A percentile compares a stretch with the other conserved stretches of the same genome.
phyloP scores from a whole-genome alignment of 2,329 filamentous ascomycete genomes.

The Setomelanomma holmii region DNA sequence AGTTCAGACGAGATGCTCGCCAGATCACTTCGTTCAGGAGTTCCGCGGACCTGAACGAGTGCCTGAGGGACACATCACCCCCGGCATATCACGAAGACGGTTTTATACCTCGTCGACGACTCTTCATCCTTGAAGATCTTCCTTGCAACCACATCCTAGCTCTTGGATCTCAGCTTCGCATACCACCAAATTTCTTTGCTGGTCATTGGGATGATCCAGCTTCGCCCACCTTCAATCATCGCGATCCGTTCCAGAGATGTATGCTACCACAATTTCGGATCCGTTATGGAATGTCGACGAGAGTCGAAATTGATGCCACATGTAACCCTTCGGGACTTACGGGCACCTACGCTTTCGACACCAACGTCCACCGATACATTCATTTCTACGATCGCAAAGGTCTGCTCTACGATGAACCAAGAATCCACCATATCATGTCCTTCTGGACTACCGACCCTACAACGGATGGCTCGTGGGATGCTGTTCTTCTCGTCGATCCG shows the following conservation, averaged over 20 bases:
- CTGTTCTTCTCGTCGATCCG: constrained; percentile 8
- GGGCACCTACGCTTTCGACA: constrained; percentile 5
- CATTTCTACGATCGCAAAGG: constrained; percentile 9
- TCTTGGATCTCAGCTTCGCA: not conserved
- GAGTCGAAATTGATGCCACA: constrained; percentile 6
- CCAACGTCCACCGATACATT: constrained; percentile 13
- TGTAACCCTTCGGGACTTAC: not conserved
- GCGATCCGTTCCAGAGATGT: constrained; percentile 10
- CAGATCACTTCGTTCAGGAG: constrained; percentile 2
- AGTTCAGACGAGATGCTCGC: constrained; percentile 1
- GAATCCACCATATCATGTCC: constrained; percentile 12
- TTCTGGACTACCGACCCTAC: constrained; percentile 11
- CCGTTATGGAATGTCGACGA: constrained; percentile 6
- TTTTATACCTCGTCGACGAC: constrained; percentile 1
- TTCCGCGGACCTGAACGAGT: constrained; percentile 5
- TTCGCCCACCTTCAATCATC: not conserved
- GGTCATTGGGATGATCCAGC: constrained; percentile 1
- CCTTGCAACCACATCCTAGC: constrained; percentile 14
- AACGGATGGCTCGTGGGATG: constrained; percentile 10
- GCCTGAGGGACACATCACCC: not conserved
- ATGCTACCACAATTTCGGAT: constrained; percentile 9
- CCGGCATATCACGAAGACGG: not conserved
- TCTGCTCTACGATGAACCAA: constrained; percentile 10
- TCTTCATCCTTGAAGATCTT: constrained; percentile 16
- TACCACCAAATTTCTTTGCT: not conserved